A percentile compares a stretch with the other conserved stretches of the same genome.
phyloP scores from a whole-genome alignment of 768 basidiomycete species.

The Suillus luteus region DNA sequence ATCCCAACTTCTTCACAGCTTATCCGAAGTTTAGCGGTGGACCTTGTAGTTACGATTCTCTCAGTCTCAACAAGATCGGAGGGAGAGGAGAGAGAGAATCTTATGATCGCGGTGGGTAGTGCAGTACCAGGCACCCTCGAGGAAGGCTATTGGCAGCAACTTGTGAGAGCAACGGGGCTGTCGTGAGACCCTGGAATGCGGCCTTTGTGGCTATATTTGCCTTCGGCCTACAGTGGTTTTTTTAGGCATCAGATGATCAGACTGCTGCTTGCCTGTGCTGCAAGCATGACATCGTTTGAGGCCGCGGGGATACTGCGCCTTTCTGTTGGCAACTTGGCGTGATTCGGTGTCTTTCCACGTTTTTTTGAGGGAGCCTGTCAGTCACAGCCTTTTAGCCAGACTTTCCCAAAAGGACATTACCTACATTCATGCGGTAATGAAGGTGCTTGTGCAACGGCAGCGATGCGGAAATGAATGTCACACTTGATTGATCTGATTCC shows the following conservation, averaged over 20 bases:
- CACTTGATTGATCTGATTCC: background rate
- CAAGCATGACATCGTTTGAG: background rate
- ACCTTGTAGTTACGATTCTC: conserved; percentile 49
- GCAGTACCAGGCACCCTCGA: conserved; percentile 33
- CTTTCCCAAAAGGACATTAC: background rate
- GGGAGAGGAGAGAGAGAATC: conserved; percentile 19
- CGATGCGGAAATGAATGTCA: conserved; percentile 7
- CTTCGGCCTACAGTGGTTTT: background rate
- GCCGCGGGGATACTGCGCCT: background rate
- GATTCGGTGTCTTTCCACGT: background rate
- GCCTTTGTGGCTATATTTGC: background rate
- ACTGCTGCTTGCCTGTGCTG: background rate
- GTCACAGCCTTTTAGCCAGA: background rate
- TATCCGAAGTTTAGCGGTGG: conserved; percentile 61
- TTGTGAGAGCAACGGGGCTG: conserved; percentile 23
- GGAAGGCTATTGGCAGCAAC: conserved; percentile 36
- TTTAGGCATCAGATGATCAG: background rate
- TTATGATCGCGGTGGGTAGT: conserved; percentile 26
- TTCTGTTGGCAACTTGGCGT: too few species aligned
- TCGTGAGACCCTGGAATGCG: conserved; percentile 15
- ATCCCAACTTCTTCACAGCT: conserved; percentile 45
- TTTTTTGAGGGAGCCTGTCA: conserved; percentile 4
- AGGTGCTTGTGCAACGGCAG: background rate
- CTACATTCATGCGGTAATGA: background rate
- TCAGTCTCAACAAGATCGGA: conserved; percentile 18